Base-by-base conservation (phyloP, 2,329 filamentous ascomycete genomes). In the Monilinia fructigena region DNA sequence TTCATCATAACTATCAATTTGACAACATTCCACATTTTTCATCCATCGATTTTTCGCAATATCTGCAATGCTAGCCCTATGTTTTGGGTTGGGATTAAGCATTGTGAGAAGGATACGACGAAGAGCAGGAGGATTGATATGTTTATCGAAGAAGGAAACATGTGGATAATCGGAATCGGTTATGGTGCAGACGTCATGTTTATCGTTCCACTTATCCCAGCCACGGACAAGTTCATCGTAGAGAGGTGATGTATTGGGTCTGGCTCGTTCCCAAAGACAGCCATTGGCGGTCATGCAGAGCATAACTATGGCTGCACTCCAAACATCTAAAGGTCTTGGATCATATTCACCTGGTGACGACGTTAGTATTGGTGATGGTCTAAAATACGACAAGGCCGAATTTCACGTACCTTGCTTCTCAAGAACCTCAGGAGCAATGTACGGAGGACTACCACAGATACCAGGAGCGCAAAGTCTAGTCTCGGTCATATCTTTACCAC, bases 381-480 rank as follows among this genome's bases (percentile, higher is more conserved):
- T 16, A 42, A 40, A 45, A 16, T 7, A 42, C 8, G 14, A 35
- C 52, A 28, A 42, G 28, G 35, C 42, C 62, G 8, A 10, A 50
- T 12, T 82, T 78, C 31, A 40, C 58, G 10, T 50, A 73, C 79
- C 78, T 69, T 86, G 81, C 80, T 91, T 91, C 55, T 82, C 83
- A 47, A 95, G 80, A 6, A 96, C 91, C 76, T 96, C 92, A 1
- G 93, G 93, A 0, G 92, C 91, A 73, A 95, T 93, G 76, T 96
- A 96, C 1, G 92, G 92, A 73, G 90, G 82, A 74, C 90, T 94
- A 69, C 92, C 92, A 76, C 92, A 94, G 71, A 96, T 90, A 26
- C 91, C 92, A 5, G 92, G 91, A 54, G 85, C 81, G 76, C 91
- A 95, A 45, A 89, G 82, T 50, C 90, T 87, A 11, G 92, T 77